phyloP scores from a whole-genome alignment of 129 eudicot species.

The Dittrichia graveolens region DNA sequence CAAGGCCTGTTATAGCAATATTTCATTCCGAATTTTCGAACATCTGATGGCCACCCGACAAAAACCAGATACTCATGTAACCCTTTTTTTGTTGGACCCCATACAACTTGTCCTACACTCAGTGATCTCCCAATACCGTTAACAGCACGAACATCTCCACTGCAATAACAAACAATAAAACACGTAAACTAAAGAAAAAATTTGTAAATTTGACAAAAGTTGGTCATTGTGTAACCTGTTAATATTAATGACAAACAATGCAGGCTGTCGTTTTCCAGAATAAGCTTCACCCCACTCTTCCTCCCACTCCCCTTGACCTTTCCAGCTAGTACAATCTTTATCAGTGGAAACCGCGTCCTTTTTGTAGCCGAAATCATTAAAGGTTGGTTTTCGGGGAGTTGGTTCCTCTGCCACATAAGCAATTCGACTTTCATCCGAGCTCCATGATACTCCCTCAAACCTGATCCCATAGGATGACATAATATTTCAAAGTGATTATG shows the following conservation, averaged over 20 bases:
- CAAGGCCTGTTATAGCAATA: constrained; percentile 92
- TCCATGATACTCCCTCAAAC: constrained; percentile 99
- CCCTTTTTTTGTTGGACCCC: constrained; percentile 75
- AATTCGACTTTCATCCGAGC: constrained; percentile 75
- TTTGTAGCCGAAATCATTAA: constrained; percentile 63
- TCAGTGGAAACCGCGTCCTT: constrained; percentile 59
- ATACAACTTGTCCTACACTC: constrained; percentile 92
- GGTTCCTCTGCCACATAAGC: constrained; percentile 98
- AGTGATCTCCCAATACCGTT: constrained; percentile 68
- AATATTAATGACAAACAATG: constrained; percentile 68
- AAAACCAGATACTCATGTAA: constrained; percentile 65
- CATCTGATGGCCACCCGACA: constrained; percentile 91
- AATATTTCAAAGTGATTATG: neutral
- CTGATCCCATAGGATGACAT: constrained; percentile 39
- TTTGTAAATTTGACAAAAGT: constrained; percentile 7
- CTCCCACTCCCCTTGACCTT: constrained; percentile 93
- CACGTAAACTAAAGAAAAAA: neutral
- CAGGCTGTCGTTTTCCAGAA: constrained; percentile 86
- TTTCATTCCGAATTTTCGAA: constrained; percentile 84
- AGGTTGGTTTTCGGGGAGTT: constrained; percentile 59
- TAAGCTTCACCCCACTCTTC: constrained; percentile 98
- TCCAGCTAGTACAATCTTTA: constrained; percentile 86
- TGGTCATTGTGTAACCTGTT: constrained; percentile 52
- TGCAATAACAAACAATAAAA: constrained; percentile 34
- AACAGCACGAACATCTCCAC: constrained; percentile 86